phyloP scores from a whole-genome alignment of 805 yeast genomes.

The Tanozyma kutaoensis region DNA sequence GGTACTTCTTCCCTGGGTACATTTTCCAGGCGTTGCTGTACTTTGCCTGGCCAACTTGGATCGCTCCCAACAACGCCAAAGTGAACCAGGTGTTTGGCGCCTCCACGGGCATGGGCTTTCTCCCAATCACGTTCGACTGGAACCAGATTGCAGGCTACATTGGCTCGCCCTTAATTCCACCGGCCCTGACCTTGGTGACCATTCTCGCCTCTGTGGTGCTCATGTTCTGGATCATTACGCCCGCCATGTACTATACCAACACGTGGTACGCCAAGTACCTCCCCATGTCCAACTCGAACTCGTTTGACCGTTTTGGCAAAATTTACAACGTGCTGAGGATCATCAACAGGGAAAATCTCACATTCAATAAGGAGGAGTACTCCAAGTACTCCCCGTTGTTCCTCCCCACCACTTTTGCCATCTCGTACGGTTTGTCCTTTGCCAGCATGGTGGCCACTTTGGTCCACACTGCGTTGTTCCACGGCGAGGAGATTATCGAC shows the following conservation, averaged over 20 bases:
- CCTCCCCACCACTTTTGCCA: slow-evolving; percentile 41
- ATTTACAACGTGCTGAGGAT: slow-evolving; percentile 37
- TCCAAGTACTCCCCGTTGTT: slow-evolving; percentile 50
- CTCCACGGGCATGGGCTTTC: slow-evolving; percentile 44
- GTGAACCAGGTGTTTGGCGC: slow-evolving; percentile 57
- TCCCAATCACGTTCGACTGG: slow-evolving; percentile 65
- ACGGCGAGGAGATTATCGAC: slow-evolving; percentile 34
- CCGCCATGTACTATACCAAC: slow-evolving; percentile 42
- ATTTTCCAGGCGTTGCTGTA: slow-evolving; percentile 44
- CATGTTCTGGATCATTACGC: slow-evolving; percentile 36
- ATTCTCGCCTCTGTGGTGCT: slow-evolving; percentile 18
- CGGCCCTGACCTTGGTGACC: slow-evolving; percentile 36
- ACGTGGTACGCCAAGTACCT: slow-evolving; percentile 46
- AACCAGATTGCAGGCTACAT: slow-evolving; percentile 41
- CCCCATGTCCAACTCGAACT: slow-evolving; percentile 39
- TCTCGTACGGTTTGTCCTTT: slow-evolving; percentile 44
- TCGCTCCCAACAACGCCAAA: slow-evolving; percentile 42
- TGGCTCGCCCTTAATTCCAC: slow-evolving; percentile 56
- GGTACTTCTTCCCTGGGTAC: slow-evolving; percentile 51
- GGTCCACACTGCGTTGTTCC: slow-evolving; percentile 43
- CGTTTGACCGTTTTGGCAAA: slow-evolving; percentile 38
- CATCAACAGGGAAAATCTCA: slow-evolving; percentile 22
- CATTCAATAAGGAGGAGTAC: slow-evolving; percentile 35
- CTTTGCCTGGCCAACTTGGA: slow-evolving; percentile 59
- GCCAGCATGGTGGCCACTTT: slow-evolving; percentile 54